Conservation (phyloP, 2,329 filamentous ascomycete species). For the Ustilaginoidea virens region DNA sequence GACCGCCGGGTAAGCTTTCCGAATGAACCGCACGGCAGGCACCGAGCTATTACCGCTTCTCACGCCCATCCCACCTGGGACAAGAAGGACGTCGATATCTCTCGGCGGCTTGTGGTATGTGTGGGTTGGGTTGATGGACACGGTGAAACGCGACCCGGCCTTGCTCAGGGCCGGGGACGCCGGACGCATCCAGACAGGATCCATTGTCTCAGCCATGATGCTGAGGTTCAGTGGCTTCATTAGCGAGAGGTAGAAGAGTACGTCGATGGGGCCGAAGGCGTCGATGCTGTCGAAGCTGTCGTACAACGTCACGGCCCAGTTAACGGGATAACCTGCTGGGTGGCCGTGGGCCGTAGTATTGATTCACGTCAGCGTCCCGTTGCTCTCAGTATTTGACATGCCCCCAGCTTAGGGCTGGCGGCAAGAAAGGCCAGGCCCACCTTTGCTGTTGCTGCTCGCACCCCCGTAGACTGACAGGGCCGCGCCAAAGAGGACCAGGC, state of each 20-base stretch:
- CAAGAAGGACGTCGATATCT: constrained; percentile 37
- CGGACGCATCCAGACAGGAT: constrained; percentile 21
- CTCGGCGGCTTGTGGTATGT: constrained; percentile 35
- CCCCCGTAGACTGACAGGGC: no score
- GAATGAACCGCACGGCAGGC: constrained; percentile 24
- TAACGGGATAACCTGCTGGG: constrained; percentile 1
- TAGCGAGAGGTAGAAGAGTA: constrained; percentile 23
- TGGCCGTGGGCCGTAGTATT: not conserved
- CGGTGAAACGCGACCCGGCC: constrained; percentile 14
- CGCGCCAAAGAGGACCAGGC: no score
- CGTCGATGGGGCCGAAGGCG: constrained; percentile 28
- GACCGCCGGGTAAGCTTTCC: constrained; percentile 26
- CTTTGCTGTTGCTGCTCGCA: no score
- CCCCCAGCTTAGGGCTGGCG: no score
- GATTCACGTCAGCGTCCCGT: not conserved
- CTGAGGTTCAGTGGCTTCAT: constrained; percentile 19
- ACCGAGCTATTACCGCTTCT: constrained; percentile 13
- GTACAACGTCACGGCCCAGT: constrained; percentile 4
- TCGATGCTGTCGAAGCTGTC: constrained; percentile 10
- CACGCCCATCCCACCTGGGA: constrained; percentile 45
- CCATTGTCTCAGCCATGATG: constrained; percentile 21
- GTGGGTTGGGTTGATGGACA: constrained; percentile 22
- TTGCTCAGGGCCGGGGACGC: constrained; percentile 7
- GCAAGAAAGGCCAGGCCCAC: no score
- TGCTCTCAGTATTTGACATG: no score